Conservation (phyloP, 139 green algal genomes). For the Tetraselmis chui region DNA sequence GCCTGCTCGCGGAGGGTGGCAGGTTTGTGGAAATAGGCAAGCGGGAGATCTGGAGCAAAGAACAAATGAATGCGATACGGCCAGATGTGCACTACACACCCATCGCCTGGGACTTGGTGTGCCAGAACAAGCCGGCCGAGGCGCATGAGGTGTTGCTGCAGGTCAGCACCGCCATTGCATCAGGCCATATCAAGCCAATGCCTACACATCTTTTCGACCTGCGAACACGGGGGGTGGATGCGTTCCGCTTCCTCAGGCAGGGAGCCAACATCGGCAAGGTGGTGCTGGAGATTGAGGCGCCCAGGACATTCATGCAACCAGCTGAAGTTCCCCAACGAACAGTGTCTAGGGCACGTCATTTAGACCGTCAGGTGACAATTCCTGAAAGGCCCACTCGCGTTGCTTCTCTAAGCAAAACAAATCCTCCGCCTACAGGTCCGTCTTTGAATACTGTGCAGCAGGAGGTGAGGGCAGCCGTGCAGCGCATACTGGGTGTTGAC, state of each 20-base stretch:
- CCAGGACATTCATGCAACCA: not conserved
- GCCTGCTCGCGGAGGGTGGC: constrained; percentile 37
- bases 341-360: no score
- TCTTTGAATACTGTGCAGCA: not conserved
- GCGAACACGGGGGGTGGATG: not conserved
- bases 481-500: constrained; percentile 3
- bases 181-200: not conserved
- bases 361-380: no score
- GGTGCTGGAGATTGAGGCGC: not conserved
- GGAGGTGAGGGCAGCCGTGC: constrained; percentile 8
- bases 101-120: not conserved
- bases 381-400: no score
- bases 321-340: no score
- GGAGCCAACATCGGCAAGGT: not conserved
- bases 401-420: no score
- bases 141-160: not conserved
- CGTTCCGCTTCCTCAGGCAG: not conserved
- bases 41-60: constrained; percentile 73
- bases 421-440: not conserved
- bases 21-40: constrained; percentile 82
- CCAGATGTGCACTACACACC: not conserved
- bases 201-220: not conserved
- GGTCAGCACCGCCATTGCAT: not conserved
- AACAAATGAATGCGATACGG: not conserved
- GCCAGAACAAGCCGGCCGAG: not conserved